Conservation (phyloP, 164 flowering plant genomes). For the Taxillus chinensis region DNA sequence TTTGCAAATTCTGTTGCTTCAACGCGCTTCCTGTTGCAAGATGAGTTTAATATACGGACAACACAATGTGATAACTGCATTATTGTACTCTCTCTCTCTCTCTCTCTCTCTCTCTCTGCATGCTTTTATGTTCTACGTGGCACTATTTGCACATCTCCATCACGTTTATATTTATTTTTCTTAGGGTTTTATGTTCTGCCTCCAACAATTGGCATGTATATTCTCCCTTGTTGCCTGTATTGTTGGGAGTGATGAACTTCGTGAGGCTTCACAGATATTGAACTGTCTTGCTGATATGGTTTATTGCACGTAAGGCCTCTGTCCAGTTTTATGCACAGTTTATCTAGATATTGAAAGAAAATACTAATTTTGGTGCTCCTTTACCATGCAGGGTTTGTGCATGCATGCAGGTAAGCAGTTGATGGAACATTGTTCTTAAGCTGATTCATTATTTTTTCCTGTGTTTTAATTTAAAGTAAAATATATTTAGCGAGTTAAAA, state of each 20-base stretch:
- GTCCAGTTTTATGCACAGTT: not conserved
- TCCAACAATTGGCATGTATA: conserved; percentile 61
- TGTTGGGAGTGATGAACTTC: conserved; percentile 37
- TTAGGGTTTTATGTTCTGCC: conserved; percentile 75
- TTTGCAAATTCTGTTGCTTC: conserved; percentile 65
- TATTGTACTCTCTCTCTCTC: conserved; percentile 42
- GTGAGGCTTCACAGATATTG: conserved; percentile 38
- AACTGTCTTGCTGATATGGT: conserved; percentile 35
- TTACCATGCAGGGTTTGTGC: conserved; percentile 49
- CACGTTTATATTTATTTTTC: not conserved
- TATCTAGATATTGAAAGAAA: not conserved
- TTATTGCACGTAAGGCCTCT: conserved; percentile 45
- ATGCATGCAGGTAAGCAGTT: conserved; percentile 48
- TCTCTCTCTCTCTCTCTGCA: conserved; percentile 9
- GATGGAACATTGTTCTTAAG: not conserved
- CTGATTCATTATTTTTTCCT: too few relatives aligned
- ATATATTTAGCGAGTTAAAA: too few relatives aligned
- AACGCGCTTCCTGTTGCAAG: conserved; percentile 71
- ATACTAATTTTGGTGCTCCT: conserved; percentile 1
- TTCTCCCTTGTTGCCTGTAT: conserved; percentile 39
- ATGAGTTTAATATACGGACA: conserved; percentile 73
- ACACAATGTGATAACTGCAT: conserved; percentile 75
- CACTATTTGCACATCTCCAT: not conserved
- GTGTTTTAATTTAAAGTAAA: too few relatives aligned
- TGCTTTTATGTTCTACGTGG: too few relatives aligned